Evolutionary conservation across 768 basidiomycete species (phyloP).

Genomic region (Tylopilus sp.): DNA sequence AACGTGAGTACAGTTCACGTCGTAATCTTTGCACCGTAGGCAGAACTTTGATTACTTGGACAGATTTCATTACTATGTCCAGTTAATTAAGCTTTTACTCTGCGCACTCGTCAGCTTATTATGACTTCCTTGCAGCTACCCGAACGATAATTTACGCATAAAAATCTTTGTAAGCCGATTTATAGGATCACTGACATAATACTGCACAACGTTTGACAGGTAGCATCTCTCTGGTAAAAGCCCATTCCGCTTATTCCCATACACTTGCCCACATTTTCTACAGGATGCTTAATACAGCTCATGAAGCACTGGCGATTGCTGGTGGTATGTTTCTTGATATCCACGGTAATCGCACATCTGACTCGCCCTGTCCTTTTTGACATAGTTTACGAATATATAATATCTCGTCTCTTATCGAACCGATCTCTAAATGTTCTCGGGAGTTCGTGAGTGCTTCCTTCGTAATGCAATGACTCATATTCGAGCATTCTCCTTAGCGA

Average conservation of each 20-base stretch:
- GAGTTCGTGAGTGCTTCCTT: neutral
- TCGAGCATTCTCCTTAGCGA: neutral
- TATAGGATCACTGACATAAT: neutral
- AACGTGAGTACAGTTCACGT: neutral
- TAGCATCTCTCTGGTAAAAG: neutral
- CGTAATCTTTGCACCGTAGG: neutral
- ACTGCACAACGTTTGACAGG: neutral
- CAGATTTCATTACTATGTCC: neutral
- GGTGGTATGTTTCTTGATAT: neutral
- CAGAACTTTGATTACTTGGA: neutral
- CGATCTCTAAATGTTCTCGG: neutral
- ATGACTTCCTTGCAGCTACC: neutral
- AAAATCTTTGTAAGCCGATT: slow-evolving; percentile 10
- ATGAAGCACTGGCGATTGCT: slow-evolving; percentile 3
- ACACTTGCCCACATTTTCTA: neutral
- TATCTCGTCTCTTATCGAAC: neutral
- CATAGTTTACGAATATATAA: slow-evolving; percentile 7
- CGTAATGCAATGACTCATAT: neutral
- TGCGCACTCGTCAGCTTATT: neutral
- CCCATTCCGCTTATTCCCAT: neutral
- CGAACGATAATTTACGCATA: neutral
- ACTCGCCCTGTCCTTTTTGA: neutral
- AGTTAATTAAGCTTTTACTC: neutral
- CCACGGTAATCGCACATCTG: neutral
- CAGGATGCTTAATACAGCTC: slow-evolving; percentile 1